A percentile compares a stretch with the other conserved stretches of the same genome.
phyloP scores from a whole-genome alignment of 208 protist species.

The Herpetomonas samuelpessoai region DNA sequence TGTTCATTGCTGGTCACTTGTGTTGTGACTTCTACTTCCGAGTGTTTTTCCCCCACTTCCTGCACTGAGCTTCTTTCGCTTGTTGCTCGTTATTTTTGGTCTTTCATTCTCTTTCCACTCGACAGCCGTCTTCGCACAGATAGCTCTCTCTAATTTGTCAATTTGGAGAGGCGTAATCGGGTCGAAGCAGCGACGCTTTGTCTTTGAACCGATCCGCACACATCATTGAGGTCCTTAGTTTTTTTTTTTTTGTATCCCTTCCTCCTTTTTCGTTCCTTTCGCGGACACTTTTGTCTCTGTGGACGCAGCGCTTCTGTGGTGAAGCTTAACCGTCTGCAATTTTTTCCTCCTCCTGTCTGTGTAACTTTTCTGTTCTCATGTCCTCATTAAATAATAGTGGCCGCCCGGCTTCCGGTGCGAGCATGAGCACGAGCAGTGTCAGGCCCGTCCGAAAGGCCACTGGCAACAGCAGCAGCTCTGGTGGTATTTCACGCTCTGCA shows the following conservation, averaged over 20 bases:
- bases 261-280: background rate
- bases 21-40: no score
- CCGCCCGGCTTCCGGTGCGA: background rate
- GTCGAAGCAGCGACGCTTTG: background rate
- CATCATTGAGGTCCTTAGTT: background rate
- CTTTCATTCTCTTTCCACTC: no score
- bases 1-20: no score
- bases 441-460: background rate
- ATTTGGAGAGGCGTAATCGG: no score
- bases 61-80: no score
- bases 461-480: background rate
- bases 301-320: no score
- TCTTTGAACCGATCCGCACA: constrained; percentile 2
- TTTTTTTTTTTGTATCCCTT: constrained; percentile 11
- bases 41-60: no score
- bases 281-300: no score
- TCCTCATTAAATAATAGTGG: background rate
- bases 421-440: background rate
- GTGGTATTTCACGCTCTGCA: background rate
- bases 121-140: no score
- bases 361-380: constrained; percentile 7
- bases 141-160: no score
- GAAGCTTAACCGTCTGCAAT: no score
- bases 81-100: no score
- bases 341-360: constrained; percentile 5